A percentile compares a stretch with the other conserved stretches of the same genome.
phyloP scores from a whole-genome alignment of 208 protist species.

The Angomonas desouzai region DNA sequence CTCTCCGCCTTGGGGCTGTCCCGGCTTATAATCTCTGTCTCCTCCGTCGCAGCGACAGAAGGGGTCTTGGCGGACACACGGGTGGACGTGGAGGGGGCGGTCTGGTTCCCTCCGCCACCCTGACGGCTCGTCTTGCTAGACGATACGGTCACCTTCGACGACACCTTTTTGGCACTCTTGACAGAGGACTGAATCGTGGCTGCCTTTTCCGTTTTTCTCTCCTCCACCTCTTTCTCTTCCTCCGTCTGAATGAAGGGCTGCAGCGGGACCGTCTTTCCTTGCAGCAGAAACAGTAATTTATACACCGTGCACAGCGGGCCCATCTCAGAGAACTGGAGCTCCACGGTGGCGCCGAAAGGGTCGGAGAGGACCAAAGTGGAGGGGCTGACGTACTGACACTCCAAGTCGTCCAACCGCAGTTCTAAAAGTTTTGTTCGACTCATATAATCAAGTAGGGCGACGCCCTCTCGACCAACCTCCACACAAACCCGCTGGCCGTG shows the following conservation, averaged over 20 bases:
- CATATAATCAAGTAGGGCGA: conserved; percentile 5
- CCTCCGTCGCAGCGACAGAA: too few species aligned
- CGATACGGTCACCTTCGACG: background rate
- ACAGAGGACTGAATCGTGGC: background rate
- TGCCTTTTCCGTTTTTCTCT: background rate
- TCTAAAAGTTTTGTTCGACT: background rate
- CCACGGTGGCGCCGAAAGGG: conserved; percentile 1
- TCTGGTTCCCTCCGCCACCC: background rate
- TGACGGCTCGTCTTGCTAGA: background rate
- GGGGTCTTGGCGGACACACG: too few species aligned
- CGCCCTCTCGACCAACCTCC: background rate
- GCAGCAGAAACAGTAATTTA: conserved; percentile 2
- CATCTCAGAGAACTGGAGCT: conserved; percentile 3
- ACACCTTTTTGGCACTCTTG: background rate
- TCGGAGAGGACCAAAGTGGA: background rate
- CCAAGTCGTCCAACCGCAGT: background rate
- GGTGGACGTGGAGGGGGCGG: too few species aligned
- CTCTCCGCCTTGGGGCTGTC: background rate
- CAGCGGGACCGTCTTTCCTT: conserved; percentile 8
- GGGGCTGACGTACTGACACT: background rate
- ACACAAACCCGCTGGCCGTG: background rate
- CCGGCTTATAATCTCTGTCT: background rate
- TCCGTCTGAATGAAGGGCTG: background rate
- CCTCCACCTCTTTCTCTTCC: background rate
- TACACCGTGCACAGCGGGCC: conserved; percentile 6